phyloP scores from a whole-genome alignment of 1,284 basidiomycete genomes.

The Irpex lacteus region DNA sequence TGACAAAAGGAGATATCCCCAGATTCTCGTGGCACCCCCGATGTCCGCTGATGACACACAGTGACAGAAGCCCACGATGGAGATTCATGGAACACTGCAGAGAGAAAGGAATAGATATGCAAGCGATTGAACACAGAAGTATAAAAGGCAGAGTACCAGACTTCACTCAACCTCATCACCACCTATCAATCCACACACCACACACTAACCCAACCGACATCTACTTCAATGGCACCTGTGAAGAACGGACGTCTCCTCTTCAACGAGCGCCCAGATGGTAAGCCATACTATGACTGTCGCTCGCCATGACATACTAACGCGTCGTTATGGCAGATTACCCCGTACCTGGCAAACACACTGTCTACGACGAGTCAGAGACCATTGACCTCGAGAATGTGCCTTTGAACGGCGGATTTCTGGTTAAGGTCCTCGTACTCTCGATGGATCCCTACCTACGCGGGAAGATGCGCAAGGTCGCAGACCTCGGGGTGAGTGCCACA shows the following conservation, averaged over 20 bases:
- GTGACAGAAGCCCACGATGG: background rate
- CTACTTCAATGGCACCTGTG: constrained; percentile 14
- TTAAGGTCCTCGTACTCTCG: constrained; percentile 44
- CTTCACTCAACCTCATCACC: background rate
- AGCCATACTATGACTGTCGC: background rate
- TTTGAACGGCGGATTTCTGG: constrained; percentile 49
- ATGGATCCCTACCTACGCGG: constrained; percentile 49
- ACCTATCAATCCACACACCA: too few relatives aligned
- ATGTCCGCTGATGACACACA: background rate
- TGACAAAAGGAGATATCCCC: too few relatives aligned
- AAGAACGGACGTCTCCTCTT: constrained; percentile 18
- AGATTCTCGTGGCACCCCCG: too few relatives aligned
- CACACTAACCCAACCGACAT: background rate
- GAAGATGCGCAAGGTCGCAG: constrained; percentile 29
- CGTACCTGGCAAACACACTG: constrained; percentile 43
- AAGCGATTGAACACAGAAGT: background rate
- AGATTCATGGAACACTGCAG: background rate
- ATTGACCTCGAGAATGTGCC: constrained; percentile 49
- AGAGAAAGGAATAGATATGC: background rate
- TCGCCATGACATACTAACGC: too few relatives aligned
- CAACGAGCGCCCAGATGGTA: constrained; percentile 17
- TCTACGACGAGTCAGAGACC: constrained; percentile 41
- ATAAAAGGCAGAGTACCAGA: background rate
- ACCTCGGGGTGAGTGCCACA: background rate
- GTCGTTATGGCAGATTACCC: constrained; percentile 35